A percentile compares a stretch with the other conserved stretches of the same genome.
These are phyloP conservation scores for Solanum microdontum DNA, from an alignment of 257 asterid species.

Conservation along the genomic window DNA sequence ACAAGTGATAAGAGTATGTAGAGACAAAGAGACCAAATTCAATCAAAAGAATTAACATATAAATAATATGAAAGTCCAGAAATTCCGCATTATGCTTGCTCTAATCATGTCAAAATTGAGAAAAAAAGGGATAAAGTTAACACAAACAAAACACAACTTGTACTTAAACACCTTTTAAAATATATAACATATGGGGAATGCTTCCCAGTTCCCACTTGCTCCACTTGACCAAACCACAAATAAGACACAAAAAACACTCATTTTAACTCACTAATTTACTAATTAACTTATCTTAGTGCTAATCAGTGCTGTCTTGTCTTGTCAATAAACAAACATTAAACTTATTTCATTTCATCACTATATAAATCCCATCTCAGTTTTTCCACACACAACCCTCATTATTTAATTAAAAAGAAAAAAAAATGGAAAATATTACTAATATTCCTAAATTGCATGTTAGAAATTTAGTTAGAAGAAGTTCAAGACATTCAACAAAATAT, in stretches of 20 bases:
- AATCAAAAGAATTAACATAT: background rate
- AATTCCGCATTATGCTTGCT: slow-evolving; percentile 14
- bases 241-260: background rate
- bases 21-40: background rate
- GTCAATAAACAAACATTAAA: background rate
- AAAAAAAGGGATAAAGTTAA: slow-evolving; percentile 9
- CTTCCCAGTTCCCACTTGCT: slow-evolving; percentile 10
- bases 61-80: slow-evolving; percentile 2
- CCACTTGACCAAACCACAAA: slow-evolving; percentile 16
- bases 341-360: background rate
- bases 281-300: background rate
- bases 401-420: background rate
- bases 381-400: background rate
- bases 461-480: slow-evolving; percentile 16
- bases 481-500: slow-evolving; percentile 21
- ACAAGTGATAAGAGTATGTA: background rate
- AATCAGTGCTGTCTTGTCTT: background rate
- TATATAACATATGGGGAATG: background rate
- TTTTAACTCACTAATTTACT: background rate
- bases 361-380: slow-evolving; percentile 2
- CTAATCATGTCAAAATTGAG: slow-evolving; percentile 9
- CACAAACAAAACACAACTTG: slow-evolving; percentile 5
- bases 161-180: background rate
- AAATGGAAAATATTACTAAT: slow-evolving; percentile 7
- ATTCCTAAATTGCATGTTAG: slow-evolving; percentile 6